These are phyloP conservation scores for Copromyces sp. DNA, from an alignment of 495 filamentous ascomycete genomes.

Conservation along the genomic window DNA sequence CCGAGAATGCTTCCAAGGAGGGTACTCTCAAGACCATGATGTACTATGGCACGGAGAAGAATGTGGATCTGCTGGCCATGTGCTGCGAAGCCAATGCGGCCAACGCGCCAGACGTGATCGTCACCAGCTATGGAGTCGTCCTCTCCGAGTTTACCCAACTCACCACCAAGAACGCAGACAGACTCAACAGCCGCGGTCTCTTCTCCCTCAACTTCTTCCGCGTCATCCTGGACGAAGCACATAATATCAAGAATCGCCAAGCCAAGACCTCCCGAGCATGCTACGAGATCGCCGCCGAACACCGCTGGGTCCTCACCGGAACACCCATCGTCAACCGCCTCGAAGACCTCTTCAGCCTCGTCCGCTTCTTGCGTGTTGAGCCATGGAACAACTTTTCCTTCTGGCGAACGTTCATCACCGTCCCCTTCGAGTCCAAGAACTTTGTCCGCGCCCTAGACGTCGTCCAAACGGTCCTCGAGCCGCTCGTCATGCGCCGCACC, in stretches of 20 bases:
- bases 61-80: slow-evolving; percentile 58
- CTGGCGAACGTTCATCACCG: slow-evolving; percentile 97
- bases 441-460: slow-evolving; percentile 90
- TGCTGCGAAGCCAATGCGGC: slow-evolving; percentile 65
- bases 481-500: slow-evolving; percentile 85
- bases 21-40: slow-evolving; percentile 75
- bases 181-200: slow-evolving; percentile 55
- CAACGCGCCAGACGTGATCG: slow-evolving; percentile 76
- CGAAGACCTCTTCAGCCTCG: slow-evolving; percentile 92
- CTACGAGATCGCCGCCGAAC: slow-evolving; percentile 72
- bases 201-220: slow-evolving; percentile 92
- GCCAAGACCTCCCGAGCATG: slow-evolving; percentile 88
- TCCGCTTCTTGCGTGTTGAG: slow-evolving; percentile 84
- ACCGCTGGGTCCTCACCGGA: slow-evolving; percentile 90
- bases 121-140: slow-evolving; percentile 92
- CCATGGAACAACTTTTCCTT: slow-evolving; percentile 98
- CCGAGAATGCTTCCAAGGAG: slow-evolving; percentile 71
- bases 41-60: slow-evolving; percentile 86
- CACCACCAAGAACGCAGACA: slow-evolving; percentile 43
- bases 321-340: slow-evolving; percentile 95
- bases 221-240: slow-evolving; percentile 90
- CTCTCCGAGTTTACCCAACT: slow-evolving; percentile 80
- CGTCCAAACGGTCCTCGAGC: slow-evolving; percentile 92
- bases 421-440: slow-evolving; percentile 91
- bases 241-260: slow-evolving; percentile 84